Percentiles rank a stretch among this genome's conserved stretches.
These are phyloP conservation scores for Dittrichia graveolens DNA, from an alignment of 129 eudicot genomes.

Conservation along the genomic window DNA sequence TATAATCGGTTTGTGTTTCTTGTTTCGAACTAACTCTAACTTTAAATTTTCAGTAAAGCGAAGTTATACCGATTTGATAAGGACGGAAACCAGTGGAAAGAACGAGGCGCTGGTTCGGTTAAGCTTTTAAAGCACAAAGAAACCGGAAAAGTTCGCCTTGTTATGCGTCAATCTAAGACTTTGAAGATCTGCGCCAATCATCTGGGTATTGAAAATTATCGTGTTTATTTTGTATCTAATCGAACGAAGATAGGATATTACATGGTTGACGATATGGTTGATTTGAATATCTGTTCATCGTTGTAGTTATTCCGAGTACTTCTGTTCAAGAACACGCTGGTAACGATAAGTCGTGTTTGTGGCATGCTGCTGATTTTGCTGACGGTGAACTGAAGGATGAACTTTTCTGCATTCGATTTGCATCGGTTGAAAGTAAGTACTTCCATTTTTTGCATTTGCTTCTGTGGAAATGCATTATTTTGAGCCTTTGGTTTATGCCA, in stretches of 20 bases:
- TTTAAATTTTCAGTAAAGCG: background rate
- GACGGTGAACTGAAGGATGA: slow-evolving; percentile 66
- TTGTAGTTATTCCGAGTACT: slow-evolving; percentile 49
- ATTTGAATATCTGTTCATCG: background rate
- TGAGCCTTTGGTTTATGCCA: background rate
- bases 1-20: background rate
- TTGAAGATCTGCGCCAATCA: slow-evolving; percentile 76
- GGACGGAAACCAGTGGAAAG: slow-evolving; percentile 76
- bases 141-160: slow-evolving; percentile 28
- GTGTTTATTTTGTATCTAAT: background rate
- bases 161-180: slow-evolving; percentile 70
- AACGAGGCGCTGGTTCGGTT: slow-evolving; percentile 65
- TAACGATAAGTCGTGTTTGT: slow-evolving; percentile 17
- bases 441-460: background rate
- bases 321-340: slow-evolving; percentile 61
- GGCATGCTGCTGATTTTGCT: slow-evolving; percentile 20
- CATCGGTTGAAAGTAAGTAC: slow-evolving; percentile 60
- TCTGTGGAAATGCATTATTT: background rate
- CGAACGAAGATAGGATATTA: background rate
- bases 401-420: slow-evolving; percentile 59
- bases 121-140: slow-evolving; percentile 61
- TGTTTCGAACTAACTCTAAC: background rate
- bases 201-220: slow-evolving; percentile 35
- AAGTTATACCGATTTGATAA: slow-evolving; percentile 55
- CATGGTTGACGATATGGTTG: background rate